Conservation (phyloP, 331 rosid genomes). For the Quercus phellos region DNA sequence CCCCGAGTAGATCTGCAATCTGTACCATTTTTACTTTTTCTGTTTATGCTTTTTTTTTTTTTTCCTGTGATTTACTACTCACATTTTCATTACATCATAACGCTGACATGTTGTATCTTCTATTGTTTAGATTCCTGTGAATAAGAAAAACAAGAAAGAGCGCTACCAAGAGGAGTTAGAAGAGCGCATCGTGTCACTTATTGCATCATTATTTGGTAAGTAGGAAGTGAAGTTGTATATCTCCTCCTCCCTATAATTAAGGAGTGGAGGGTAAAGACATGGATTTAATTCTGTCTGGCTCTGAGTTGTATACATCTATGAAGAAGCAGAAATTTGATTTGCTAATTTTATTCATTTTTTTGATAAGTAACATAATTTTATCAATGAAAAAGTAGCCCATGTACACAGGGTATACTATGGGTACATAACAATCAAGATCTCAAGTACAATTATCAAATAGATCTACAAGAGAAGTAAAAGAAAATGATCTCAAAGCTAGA, state of each 20-base stretch:
- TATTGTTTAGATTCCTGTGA: conserved; percentile 52
- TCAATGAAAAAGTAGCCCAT: too few relatives aligned
- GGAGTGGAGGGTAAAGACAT: not conserved
- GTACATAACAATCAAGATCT: too few relatives aligned
- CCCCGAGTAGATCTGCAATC: not conserved
- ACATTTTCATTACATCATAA: not conserved
- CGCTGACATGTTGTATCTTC: conserved; percentile 12
- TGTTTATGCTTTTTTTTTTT: not conserved
- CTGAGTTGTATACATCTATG: not conserved
- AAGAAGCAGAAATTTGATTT: not conserved
- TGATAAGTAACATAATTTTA: too few relatives aligned
- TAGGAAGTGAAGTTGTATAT: conserved; percentile 43
- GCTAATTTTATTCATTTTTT: not conserved
- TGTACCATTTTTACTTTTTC: not conserved
- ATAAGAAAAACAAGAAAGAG: conserved; percentile 84
- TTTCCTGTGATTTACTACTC: conserved; percentile 1
- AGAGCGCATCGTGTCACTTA: conserved; percentile 76
- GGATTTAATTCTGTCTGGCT: not conserved
- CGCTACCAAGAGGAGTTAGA: conserved; percentile 87
- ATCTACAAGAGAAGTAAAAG: too few relatives aligned
- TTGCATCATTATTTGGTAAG: conserved; percentile 96
- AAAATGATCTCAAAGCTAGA: too few relatives aligned
- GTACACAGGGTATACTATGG: too few relatives aligned
- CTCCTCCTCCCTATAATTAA: not conserved
- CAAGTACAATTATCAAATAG: too few relatives aligned